These are phyloP conservation scores for Rubia tinctorum DNA, from an alignment of 305 asterid genomes.

Conservation along the genomic window DNA sequence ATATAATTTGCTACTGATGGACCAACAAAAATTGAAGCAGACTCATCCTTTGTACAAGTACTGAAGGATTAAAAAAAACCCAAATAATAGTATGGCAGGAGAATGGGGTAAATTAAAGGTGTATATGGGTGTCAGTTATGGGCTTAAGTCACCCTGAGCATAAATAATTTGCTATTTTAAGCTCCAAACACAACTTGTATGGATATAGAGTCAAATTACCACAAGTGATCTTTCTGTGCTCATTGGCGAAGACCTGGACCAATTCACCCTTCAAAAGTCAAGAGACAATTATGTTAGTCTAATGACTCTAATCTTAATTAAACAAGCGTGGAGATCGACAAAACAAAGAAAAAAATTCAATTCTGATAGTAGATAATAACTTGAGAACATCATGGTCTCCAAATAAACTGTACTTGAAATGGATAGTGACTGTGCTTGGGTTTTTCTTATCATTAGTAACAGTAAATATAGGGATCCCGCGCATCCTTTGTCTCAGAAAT, in stretches of 20 bases:
- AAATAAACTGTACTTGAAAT: not conserved
- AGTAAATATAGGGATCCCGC: not conserved
- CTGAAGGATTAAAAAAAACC: not conserved
- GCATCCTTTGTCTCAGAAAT: no score
- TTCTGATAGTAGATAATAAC: not conserved
- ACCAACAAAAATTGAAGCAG: not conserved
- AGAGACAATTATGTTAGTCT: constrained; percentile 29
- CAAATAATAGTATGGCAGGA: not conserved
- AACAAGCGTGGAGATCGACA: not conserved
- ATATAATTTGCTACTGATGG: not conserved
- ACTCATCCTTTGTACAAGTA: not conserved
- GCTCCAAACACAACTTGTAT: constrained; percentile 17
- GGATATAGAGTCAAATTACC: constrained; percentile 45
- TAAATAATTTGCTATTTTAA: not conserved
- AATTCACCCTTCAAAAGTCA: constrained; percentile 83
- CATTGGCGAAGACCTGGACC: constrained; percentile 89
- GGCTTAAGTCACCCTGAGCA: not conserved
- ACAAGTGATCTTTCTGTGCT: constrained; percentile 76
- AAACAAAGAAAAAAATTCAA: not conserved
- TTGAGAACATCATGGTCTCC: not conserved
- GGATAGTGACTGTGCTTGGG: not conserved
- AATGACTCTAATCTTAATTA: not conserved
- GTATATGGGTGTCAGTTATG: not conserved
- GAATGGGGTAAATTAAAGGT: not conserved
- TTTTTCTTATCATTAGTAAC: not conserved